Base-by-base conservation (phyloP, 768 basidiomycete species). In the Russula lepida region DNA sequence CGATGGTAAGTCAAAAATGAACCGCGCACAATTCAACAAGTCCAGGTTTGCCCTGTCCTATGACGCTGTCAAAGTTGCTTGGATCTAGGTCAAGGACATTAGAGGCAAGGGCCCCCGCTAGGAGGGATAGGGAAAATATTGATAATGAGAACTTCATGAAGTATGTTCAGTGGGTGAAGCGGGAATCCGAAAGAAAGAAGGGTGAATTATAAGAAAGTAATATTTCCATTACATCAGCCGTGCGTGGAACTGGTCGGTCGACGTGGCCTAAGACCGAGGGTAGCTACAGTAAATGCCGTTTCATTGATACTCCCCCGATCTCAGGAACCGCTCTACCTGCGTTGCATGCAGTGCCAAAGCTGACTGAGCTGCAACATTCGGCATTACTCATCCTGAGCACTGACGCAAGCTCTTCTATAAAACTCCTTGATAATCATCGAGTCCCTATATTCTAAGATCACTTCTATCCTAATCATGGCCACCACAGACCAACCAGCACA, bases 1-100 rank as follows among this genome's bases (percentile, higher is more conserved):
- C n/a, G 12, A 11, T n/a, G 43, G 4, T 6, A 28, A 44, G 7
- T 33, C 23, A 32, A 4, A 43, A n/a, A 9, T 48, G 12, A 66
- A 25, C 58, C 27, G 81, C 92, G 73, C 68, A 94, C 92, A 95
- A 95, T 75, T 95, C 92, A 27, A 95, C 90, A 35, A 94, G 79
- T 68, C 86, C 91, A 58, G 90, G 87, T 69, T 82, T 89, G 57
- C 87, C 90, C 59, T 86, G 74, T 53, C 92, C 93, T 68, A 95
- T 75, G 58, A 84, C 71, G 30, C 75, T 66, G 71, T 92, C 86
- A 70, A 93, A 97, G 74, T 87, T 90, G 64, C 79, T 77, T 0
- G 88, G 78, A 49, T 71, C 80, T 49, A 95, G 84, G 8, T 93
- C 92, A 47, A 94, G 62, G 54, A 97, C 94, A 69, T 93, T 92